Conservation (phyloP, 768 basidiomycete species). For the Cantharellus cinnabarinus region DNA sequence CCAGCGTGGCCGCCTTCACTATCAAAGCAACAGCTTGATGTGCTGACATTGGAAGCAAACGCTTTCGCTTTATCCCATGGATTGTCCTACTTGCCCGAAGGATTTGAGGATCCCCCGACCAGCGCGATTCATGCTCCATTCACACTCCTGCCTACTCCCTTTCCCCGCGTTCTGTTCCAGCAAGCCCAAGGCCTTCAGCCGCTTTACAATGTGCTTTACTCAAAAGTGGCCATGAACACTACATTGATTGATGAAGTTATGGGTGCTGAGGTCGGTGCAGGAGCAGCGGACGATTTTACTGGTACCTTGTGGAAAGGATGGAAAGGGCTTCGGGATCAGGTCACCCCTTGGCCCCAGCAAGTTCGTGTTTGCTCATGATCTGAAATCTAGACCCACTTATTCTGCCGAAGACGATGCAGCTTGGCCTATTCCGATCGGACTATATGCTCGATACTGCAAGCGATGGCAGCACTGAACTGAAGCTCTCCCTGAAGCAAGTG, state of each 20-base stretch:
- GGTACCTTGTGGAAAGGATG: conserved; percentile 73
- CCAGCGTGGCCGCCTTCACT: conserved; percentile 53
- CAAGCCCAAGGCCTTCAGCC: conserved; percentile 47
- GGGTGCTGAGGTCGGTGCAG: conserved; percentile 58
- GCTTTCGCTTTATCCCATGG: conserved; percentile 75
- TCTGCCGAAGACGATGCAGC: conserved; percentile 43
- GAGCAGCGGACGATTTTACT: conserved; percentile 71
- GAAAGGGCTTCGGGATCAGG: conserved; percentile 51
- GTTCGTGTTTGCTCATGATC: conserved; percentile 16
- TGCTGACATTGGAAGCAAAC: conserved; percentile 44
- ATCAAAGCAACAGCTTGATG: conserved; percentile 33
- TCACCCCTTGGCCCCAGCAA: conserved; percentile 23
- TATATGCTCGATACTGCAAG: conserved; percentile 39
- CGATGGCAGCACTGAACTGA: conserved; percentile 11
- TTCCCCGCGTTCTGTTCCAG: conserved; percentile 53
- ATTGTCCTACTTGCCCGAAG: conserved; percentile 52
- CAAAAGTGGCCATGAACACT: conserved; percentile 57
- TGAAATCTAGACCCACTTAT: neutral
- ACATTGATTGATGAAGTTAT: conserved; percentile 68
- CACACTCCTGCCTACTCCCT: conserved; percentile 69
- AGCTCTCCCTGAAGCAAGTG: conserved; percentile 67
- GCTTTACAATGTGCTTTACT: conserved; percentile 70
- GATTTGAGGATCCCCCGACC: conserved; percentile 25
- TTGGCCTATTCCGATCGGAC: conserved; percentile 88
- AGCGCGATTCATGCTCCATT: conserved; percentile 83